phyloP scores from a whole-genome alignment of 2,329 filamentous ascomycete species.

The Cytospora piceae region DNA sequence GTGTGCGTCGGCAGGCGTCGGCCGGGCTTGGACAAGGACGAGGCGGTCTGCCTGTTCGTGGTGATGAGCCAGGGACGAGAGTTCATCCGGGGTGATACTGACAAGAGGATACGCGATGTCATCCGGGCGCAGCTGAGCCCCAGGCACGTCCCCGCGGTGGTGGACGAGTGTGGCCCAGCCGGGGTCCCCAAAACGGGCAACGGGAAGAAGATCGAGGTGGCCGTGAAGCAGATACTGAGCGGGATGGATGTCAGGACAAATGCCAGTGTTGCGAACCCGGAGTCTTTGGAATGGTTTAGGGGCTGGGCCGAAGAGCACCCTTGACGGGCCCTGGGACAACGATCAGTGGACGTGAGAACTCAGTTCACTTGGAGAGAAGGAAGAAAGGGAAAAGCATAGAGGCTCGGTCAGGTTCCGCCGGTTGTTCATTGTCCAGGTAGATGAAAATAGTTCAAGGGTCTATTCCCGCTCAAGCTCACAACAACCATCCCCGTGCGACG shows the following conservation, averaged over 20 bases:
- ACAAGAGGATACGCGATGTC: constrained; percentile 68
- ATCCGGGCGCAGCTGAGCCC: constrained; percentile 82
- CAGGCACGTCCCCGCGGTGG: constrained; percentile 82
- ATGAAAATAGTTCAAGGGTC: constrained; percentile 15
- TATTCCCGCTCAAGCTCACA: constrained; percentile 16
- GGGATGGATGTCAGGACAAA: constrained; percentile 86
- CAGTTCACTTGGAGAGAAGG: constrained; percentile 16
- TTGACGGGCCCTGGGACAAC: neutral
- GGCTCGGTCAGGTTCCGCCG: constrained; percentile 2
- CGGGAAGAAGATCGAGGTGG: constrained; percentile 96
- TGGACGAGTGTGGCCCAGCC: constrained; percentile 71
- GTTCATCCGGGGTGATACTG: constrained; percentile 56
- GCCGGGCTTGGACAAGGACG: constrained; percentile 72
- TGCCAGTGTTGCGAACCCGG: constrained; percentile 90
- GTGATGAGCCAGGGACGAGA: constrained; percentile 66
- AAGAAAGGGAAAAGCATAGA: neutral
- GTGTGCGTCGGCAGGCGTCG: constrained; percentile 79
- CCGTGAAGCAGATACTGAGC: constrained; percentile 94
- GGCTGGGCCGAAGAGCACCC: constrained; percentile 68
- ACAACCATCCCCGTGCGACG: constrained; percentile 11
- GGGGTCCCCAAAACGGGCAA: constrained; percentile 93
- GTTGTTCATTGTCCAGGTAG: constrained; percentile 20
- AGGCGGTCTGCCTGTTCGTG: constrained; percentile 86
- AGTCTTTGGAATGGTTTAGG: constrained; percentile 86
- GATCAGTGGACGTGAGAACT: neutral